Evolutionary conservation across 805 yeast genomes (phyloP).

Genomic region (Grigorovia transvaalensis): DNA sequence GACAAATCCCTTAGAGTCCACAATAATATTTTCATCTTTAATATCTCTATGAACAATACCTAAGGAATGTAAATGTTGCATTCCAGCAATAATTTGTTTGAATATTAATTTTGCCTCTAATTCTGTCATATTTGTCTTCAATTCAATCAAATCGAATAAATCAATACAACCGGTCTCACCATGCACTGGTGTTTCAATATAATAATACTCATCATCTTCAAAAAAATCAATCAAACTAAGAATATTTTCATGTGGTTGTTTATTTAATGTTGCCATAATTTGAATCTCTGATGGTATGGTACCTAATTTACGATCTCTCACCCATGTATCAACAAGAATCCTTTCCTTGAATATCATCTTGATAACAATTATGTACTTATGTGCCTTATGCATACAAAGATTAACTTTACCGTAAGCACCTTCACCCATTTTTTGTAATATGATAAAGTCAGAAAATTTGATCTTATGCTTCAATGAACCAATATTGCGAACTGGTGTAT

Average conservation of each 20-base stretch:
- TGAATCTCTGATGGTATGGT: conserved; percentile 96
- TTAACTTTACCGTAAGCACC: conserved; percentile 97
- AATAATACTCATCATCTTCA: conserved; percentile 83
- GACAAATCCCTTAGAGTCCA: conserved; percentile 69
- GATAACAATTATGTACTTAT: conserved; percentile 60
- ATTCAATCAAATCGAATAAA: conserved; percentile 83
- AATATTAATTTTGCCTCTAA: conserved; percentile 68
- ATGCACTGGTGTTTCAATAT: conserved; percentile 84
- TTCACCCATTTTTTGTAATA: conserved; percentile 76
- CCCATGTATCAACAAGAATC: conserved; percentile 95
- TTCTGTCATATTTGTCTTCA: conserved; percentile 72
- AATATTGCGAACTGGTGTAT: conserved; percentile 29
- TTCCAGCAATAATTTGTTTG: conserved; percentile 67
- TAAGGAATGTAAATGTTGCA: conserved; percentile 69
- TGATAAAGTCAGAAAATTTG: conserved; percentile 57
- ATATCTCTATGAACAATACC: conserved; percentile 92
- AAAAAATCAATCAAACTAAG: conserved; percentile 81
- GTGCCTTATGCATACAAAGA: conserved; percentile 57
- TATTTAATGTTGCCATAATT: conserved; percentile 72
- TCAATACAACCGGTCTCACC: conserved; percentile 88
- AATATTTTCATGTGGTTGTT: conserved; percentile 77
- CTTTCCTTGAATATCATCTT: conserved; percentile 88
- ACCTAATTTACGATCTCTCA: conserved; percentile 80
- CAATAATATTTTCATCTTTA: conserved; percentile 88
- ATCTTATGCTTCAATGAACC: conserved; percentile 66